Evolutionary conservation across 768 basidiomycete genomes (phyloP), one percentile per base, ranked within the genome.

Genomic region (Rhodotorula toruloides): DNA sequence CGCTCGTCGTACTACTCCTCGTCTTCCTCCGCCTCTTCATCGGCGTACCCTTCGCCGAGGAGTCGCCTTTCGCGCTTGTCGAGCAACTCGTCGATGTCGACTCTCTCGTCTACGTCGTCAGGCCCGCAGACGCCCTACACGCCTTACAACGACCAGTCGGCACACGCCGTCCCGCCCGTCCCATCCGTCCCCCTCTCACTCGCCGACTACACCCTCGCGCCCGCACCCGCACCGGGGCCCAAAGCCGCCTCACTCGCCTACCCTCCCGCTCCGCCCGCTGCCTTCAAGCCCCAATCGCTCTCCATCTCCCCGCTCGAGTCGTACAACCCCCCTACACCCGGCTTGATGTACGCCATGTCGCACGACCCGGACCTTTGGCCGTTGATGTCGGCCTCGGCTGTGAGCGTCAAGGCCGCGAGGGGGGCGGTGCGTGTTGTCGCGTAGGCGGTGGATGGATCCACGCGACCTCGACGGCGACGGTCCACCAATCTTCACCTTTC

Each of bases 351-450:
- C 39, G 54, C 61, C 19, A 34, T 47, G 37, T 44, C 61, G 29
- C 61, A 48, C 54, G 53, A 54, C 36, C 54, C 44, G n/a, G 53
- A 63, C 61, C 47, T 55, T 14, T 63, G 61, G 54, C 54, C 61
- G 19, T 3, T 54, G 19, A 47, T 63, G 46, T 31, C 37, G 14
- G 22, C 54, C 27, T 49, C 46, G 21, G 54, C 54, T 1, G 21
- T 34, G n/a, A n/a, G n/a, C n/a, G n/a, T n/a, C n/a, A n/a, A n/a
- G n/a, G n/a, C n/a, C n/a, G n/a, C n/a, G n/a, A n/a, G n/a, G n/a
- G n/a, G n/a, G n/a, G n/a, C n/a, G n/a, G n/a, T n/a, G n/a, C n/a
- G n/a, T n/a, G n/a, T n/a, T n/a, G n/a, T n/a, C n/a, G n/a, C n/a
- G n/a, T n/a, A n/a, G n/a, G n/a, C n/a, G n/a, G n/a, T n/a, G n/a